These are phyloP conservation scores for Neodidymelliopsis sp. DNA, from an alignment of 2,329 filamentous ascomycete species.

Conservation along the genomic window DNA sequence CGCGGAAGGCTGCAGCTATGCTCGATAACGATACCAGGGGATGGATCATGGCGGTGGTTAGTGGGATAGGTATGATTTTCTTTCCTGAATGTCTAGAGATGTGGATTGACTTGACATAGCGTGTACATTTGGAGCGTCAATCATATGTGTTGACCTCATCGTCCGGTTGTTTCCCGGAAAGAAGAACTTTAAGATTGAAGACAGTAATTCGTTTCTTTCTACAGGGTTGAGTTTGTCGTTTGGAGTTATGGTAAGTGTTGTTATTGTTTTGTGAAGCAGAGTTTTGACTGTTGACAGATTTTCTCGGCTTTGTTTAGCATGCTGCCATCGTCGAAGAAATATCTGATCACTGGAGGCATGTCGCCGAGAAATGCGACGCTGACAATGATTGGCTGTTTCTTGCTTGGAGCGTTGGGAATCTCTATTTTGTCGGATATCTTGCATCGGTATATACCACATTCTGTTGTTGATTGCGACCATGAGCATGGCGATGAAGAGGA, in stretches of 20 bases:
- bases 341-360: slow-evolving; percentile 74
- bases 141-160: slow-evolving; percentile 86
- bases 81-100: slow-evolving; percentile 10
- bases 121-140: slow-evolving; percentile 63
- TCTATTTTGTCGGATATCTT: slow-evolving; percentile 75
- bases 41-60: slow-evolving; percentile 87
- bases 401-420: slow-evolving; percentile 76
- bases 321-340: slow-evolving; percentile 83
- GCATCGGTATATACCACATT: slow-evolving; percentile 77
- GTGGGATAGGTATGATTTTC: slow-evolving; percentile 71
- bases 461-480: slow-evolving; percentile 82
- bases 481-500: slow-evolving; percentile 66
- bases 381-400: slow-evolving; percentile 72
- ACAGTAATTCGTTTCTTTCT: slow-evolving; percentile 87
- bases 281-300: slow-evolving; percentile 62
- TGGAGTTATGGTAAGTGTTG: slow-evolving; percentile 82
- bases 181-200: slow-evolving; percentile 82
- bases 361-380: slow-evolving; percentile 72
- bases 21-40: slow-evolving; percentile 75
- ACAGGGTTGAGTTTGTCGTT: slow-evolving; percentile 91
- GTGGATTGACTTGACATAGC: slow-evolving; percentile 36
- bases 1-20: slow-evolving; percentile 13
- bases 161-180: slow-evolving; percentile 76
- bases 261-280: not conserved
- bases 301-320: slow-evolving; percentile 94